Evolutionary conservation across 768 basidiomycete species (phyloP), one percentile per base, ranked within the genome.

Genomic region (Hygrophorus pudorinus): DNA sequence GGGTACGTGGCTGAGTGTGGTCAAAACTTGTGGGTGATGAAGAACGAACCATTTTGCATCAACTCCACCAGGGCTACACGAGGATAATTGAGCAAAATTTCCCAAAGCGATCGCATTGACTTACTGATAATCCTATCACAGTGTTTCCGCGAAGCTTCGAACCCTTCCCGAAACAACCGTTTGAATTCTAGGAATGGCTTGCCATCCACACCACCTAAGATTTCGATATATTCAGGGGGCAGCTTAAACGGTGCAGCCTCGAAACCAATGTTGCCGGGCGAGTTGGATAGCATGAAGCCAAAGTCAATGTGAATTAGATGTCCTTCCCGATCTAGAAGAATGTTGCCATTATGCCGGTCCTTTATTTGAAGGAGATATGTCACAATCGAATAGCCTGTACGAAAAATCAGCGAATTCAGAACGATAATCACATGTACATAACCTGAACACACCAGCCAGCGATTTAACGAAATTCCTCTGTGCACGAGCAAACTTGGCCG

Each of bases 161-260:
- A 99, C 36, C 92, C 91, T 54, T 93, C 85, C 52, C 78, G 84
- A 65, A 98, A 97, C 31, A 96, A 66, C 44, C 72, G 71, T 57
- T 76, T 84, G 68, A 97, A 99, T 58, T 94, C 87, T 35, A 71
- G 59, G 57, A 84, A 97, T 10, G 85, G 73, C 17, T 79, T 69
- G 21, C 81, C 75, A 41, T 83, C 72, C 33, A 86, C 65, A 2
- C 94, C 94, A 7, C 96, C 96, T 24, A 99, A 71, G 21, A 99
- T 87, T 53, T 98, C 94, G 42, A 99, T 73, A 62, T 99, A 99
- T 62, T 99, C 96, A 42, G 84, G 70, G 6, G 92, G 82, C 10
- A 98, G 65, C 61, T 99, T 99, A 75, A 99, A 99, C 1, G 96
- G 96, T 2, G 96, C 93, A n/a, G 93, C 94, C 65, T 99, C 96